These are phyloP conservation scores for Termitomyces titanicus DNA, from an alignment of 768 basidiomycete species.

Conservation along the genomic window DNA sequence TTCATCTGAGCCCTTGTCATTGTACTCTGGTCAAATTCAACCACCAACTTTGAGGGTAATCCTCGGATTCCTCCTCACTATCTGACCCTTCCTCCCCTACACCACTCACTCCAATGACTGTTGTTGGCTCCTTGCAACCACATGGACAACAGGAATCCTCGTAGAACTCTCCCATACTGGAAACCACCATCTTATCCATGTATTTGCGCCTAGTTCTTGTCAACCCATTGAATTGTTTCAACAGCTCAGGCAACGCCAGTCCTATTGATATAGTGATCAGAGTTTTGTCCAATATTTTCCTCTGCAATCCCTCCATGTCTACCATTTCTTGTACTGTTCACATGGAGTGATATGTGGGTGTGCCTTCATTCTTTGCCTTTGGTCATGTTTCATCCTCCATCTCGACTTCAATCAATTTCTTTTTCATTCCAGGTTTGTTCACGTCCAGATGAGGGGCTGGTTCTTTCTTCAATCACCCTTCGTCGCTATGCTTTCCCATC, in stretches of 20 bases:
- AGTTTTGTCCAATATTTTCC: not conserved
- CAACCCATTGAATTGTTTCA: not conserved
- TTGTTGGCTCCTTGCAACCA: no score
- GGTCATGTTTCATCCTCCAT: no score
- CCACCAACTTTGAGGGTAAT: no score
- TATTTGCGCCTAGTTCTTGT: conserved; percentile 4
- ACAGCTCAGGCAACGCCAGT: not conserved
- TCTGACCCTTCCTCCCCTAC: not conserved
- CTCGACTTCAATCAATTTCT: no score
- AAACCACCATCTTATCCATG: not conserved
- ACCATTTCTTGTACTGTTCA: conserved; percentile 3
- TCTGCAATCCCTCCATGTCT: not conserved
- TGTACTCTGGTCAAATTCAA: not conserved
- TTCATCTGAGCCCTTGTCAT: not conserved
- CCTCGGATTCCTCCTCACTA: not conserved
- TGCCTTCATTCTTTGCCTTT: no score
- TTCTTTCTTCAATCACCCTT: no score
- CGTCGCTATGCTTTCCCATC: no score
- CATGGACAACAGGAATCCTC: no score
- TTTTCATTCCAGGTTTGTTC: no score
- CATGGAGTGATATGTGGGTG: conserved; percentile 3
- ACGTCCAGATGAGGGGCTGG: no score
- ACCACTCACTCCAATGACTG: no score
- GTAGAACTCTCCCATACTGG: not conserved
- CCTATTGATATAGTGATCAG: conserved; percentile 1